Evolutionary conservation across 1,139 yeast genomes (phyloP), one percentile per base, ranked within the genome.

Genomic region (Scheffersomyces parashehatae): DNA sequence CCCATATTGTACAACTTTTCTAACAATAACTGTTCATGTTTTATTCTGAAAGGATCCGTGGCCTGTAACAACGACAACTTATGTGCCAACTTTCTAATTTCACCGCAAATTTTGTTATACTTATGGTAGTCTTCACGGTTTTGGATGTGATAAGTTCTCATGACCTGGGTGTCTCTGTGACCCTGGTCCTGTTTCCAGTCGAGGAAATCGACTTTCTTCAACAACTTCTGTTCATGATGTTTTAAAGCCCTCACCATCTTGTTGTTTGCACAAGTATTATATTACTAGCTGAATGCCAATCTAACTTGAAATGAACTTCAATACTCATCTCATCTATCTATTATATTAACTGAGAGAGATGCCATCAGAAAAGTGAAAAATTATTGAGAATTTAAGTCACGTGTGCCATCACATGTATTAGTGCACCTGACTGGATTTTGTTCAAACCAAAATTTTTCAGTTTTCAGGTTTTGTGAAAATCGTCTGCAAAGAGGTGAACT

Each of bases 161-260:
- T 93, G 36, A 95, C 96, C 64, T 88, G 95, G 30, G 96, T 85
- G 58, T 93, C 99, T 51, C 99, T 75, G 64, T 95, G 99, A 32
- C 95, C 91, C 47, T 85, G 85, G 64, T 93, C 99, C 60, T 90
- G 96, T 65, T 93, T 93, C 97, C 98, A 95, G 66, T 93, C 96
- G 43, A 90, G 87, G 72, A 95, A 89, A 64, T 93, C 98, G 47
- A 93, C 98, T 68, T 93, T 95, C 74, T 88, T 91, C 59, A 93
- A 81, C 61, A 93, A 81, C 70, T 90, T 91, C 75, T 88, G 85
- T 77, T 93, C 99, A 68, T 93, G 99, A 70, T 88, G 90, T 65
- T 93, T 95, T 51, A 93, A 79, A 57, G 87, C 81, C 66, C 99
- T 81, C 44, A 89, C 97, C 98, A 91, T 91, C 26, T 43, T 67